phyloP scores from a whole-genome alignment of 148 eudicot genomes.

The Camellia granthamiana region DNA sequence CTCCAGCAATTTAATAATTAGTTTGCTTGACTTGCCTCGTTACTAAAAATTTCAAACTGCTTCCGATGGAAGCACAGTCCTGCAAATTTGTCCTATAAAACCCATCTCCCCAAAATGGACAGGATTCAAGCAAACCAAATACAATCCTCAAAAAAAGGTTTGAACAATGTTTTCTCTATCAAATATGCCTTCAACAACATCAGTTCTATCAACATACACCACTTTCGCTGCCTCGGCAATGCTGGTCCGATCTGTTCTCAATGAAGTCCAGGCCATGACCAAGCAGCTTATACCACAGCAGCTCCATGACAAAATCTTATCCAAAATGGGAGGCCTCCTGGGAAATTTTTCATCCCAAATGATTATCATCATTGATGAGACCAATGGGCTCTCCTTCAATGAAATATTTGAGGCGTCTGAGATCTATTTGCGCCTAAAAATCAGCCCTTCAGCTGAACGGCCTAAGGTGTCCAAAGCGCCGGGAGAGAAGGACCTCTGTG shows the following conservation, averaged over 20 bases:
- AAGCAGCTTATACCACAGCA: neutral
- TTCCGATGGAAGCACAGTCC: too few relatives aligned
- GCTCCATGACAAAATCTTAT: constrained; percentile 4
- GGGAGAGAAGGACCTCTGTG: neutral
- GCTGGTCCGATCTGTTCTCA: neutral
- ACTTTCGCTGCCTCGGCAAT: neutral
- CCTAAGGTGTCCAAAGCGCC: constrained; percentile 11
- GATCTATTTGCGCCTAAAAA: constrained; percentile 3
- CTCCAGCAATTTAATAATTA: too few relatives aligned
- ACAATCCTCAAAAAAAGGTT: too few relatives aligned
- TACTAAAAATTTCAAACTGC: too few relatives aligned
- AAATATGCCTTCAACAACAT: neutral
- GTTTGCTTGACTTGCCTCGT: too few relatives aligned
- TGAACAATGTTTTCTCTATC: too few relatives aligned
- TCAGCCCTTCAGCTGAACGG: constrained; percentile 9
- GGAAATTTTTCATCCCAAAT: constrained; percentile 1
- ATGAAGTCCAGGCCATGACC: constrained; percentile 2
- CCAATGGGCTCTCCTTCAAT: constrained; percentile 9
- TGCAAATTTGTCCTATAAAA: too few relatives aligned
- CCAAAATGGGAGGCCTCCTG: neutral
- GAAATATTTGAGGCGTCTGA: constrained; percentile 17
- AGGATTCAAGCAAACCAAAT: too few relatives aligned
- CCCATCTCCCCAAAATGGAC: too few relatives aligned
- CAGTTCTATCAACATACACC: neutral
- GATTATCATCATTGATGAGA: constrained; percentile 14